phyloP scores from a whole-genome alignment of 208 protist species.

The Crithidia sp. region DNA sequence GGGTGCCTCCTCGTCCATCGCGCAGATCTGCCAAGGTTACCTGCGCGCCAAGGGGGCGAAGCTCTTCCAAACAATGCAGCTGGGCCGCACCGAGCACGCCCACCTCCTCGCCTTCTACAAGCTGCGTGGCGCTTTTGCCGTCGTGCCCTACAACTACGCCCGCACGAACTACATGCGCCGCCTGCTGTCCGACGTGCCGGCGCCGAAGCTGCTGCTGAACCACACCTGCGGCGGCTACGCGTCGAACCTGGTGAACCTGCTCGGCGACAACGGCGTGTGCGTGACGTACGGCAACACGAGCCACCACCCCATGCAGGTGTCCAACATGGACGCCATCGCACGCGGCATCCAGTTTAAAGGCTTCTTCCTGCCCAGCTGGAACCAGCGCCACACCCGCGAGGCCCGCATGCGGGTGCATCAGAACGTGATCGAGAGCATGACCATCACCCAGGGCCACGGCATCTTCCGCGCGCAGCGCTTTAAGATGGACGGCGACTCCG shows the following conservation, averaged over 20 bases:
- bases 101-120: conserved; percentile 87
- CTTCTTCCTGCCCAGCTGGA: conserved; percentile 94
- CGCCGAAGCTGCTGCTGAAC: conserved; percentile 95
- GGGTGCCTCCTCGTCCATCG: conserved; percentile 82
- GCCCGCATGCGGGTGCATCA: conserved; percentile 89
- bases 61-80: conserved; percentile 90
- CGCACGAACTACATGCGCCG: conserved; percentile 91
- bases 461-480: conserved; percentile 91
- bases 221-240: conserved; percentile 93
- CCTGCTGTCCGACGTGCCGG: conserved; percentile 92
- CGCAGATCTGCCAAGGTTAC: conserved; percentile 91
- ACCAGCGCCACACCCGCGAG: conserved; percentile 79
- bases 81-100: conserved; percentile 89
- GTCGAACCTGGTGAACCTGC: conserved; percentile 87
- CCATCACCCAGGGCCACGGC: conserved; percentile 86
- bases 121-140: conserved; percentile 79
- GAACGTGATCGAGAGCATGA: conserved; percentile 91
- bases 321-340: conserved; percentile 94
- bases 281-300: conserved; percentile 98
- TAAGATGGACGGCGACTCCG: conserved; percentile 88
- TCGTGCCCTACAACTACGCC: conserved; percentile 89
- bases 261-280: conserved; percentile 90
- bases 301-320: conserved; percentile 91
- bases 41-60: conserved; percentile 86
- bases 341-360: conserved; percentile 90